These are phyloP conservation scores for Striga hermonthica DNA, from an alignment of 305 asterid genomes.

Conservation along the genomic window DNA sequence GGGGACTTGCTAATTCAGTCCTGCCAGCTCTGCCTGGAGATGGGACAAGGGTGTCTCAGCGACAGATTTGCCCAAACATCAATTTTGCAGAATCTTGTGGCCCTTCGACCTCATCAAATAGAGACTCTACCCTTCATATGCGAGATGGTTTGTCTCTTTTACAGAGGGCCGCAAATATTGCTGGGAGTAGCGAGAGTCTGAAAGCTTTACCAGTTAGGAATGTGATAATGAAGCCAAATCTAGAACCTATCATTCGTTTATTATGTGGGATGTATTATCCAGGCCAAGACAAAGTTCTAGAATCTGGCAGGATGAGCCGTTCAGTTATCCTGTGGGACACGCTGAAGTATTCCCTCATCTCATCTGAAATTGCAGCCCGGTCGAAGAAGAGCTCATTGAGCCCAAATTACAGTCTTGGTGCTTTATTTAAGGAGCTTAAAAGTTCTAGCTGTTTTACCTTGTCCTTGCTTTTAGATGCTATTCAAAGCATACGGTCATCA, in stretches of 20 bases:
- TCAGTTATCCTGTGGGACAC: conserved; percentile 82
- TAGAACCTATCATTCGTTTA: conserved; percentile 57
- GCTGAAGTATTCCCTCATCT: conserved; percentile 75
- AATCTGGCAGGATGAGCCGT: conserved; percentile 63
- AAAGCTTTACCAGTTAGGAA: conserved; percentile 48
- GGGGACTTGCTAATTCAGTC: conserved; percentile 86
- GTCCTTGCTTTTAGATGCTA: conserved; percentile 66
- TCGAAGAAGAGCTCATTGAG: conserved; percentile 59
- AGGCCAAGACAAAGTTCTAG: conserved; percentile 59
- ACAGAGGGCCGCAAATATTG: conserved; percentile 55
- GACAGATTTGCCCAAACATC: conserved; percentile 33
- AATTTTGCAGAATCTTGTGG: conserved; percentile 33
- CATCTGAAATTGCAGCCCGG: conserved; percentile 86
- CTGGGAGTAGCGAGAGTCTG: conserved; percentile 49
- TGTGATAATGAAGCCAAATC: conserved; percentile 46
- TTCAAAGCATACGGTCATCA: conserved; percentile 49
- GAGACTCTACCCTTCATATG: conserved; percentile 42
- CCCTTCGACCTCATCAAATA: conserved; percentile 37
- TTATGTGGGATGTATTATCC: conserved; percentile 73
- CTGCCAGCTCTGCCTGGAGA: conserved; percentile 61
- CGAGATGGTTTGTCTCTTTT: conserved; percentile 62
- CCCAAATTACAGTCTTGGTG: conserved; percentile 59
- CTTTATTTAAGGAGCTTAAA: conserved; percentile 66
- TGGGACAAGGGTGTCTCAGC: conserved; percentile 37
- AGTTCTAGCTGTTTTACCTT: conserved; percentile 79